phyloP scores from a whole-genome alignment of 768 basidiomycete species.

The Tricholoma sp. region DNA sequence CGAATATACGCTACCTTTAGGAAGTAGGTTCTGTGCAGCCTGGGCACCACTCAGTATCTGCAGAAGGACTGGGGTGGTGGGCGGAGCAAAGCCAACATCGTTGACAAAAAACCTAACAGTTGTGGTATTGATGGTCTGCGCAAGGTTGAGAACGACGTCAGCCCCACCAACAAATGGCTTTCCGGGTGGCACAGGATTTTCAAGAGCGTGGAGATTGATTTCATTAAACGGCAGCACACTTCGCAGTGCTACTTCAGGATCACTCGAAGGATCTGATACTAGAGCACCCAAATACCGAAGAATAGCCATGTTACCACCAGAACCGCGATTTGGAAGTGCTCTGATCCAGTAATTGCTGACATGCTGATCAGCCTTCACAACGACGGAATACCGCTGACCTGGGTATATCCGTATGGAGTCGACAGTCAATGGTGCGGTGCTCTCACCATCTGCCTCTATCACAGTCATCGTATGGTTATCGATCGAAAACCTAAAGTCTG shows the following conservation, averaged over 20 bases:
- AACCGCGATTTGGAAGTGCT: conserved; percentile 18
- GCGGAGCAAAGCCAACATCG: conserved; percentile 24
- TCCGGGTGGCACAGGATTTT: conserved; percentile 5
- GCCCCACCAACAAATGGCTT: conserved; percentile 21
- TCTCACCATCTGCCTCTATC: conserved; percentile 46
- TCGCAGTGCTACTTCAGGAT: not conserved
- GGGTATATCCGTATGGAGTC: conserved; percentile 30
- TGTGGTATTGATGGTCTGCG: not conserved
- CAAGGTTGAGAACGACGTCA: not conserved
- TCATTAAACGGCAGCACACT: not conserved
- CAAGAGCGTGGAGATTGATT: not conserved
- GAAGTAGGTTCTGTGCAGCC: conserved; percentile 31
- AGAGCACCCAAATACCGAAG: conserved; percentile 44
- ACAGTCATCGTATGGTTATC: conserved; percentile 39
- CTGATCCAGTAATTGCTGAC: conserved; percentile 48
- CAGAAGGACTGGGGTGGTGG: conserved; percentile 37
- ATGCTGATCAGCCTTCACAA: conserved; percentile 41
- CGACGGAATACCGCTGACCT: conserved; percentile 11
- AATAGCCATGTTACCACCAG: conserved; percentile 38
- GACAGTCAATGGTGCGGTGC: conserved; percentile 35
- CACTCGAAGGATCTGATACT: conserved; percentile 29
- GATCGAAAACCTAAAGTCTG: conserved; percentile 37
- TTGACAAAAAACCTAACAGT: conserved; percentile 23
- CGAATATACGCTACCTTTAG: conserved; percentile 33
- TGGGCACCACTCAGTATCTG: conserved; percentile 41